These are phyloP conservation scores for Kurtzmaniella quercitrusa DNA, from an alignment of 1,139 yeast genomes.

Conservation along the genomic window DNA sequence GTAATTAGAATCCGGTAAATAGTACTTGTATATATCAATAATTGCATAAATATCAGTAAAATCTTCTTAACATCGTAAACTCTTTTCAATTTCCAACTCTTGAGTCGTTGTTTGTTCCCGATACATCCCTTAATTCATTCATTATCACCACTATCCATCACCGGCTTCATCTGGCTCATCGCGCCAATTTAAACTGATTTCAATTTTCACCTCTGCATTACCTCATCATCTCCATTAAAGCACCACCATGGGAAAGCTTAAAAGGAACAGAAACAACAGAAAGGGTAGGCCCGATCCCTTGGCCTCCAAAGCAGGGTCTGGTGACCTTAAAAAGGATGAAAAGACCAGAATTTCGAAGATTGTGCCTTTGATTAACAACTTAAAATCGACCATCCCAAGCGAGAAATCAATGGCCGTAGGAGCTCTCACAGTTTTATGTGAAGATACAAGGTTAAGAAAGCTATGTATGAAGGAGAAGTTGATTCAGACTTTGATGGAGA, in stretches of 20 bases:
- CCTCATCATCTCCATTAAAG: background rate
- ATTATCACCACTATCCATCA: background rate
- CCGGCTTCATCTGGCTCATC: background rate
- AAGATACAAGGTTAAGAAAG: conserved; percentile 60
- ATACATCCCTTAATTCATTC: too few species aligned
- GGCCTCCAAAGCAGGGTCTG: conserved; percentile 19
- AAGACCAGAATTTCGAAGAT: conserved; percentile 52
- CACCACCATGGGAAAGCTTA: conserved; percentile 68
- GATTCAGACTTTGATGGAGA: conserved; percentile 58
- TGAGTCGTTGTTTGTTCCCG: too few species aligned
- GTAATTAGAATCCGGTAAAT: too few species aligned
- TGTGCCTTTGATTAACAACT: conserved; percentile 61
- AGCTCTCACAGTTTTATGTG: conserved; percentile 67
- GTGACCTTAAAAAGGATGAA: conserved; percentile 40
- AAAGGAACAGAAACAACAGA: conserved; percentile 63
- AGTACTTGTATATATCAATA: too few species aligned
- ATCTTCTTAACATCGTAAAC: too few species aligned
- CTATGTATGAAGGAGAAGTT: conserved; percentile 67
- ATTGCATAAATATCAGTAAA: too few species aligned
- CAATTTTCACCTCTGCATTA: background rate
- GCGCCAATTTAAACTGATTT: background rate
- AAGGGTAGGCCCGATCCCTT: conserved; percentile 51
- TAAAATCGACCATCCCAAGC: conserved; percentile 59
- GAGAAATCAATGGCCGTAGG: conserved; percentile 78
- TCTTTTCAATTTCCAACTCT: too few species aligned